These are phyloP conservation scores for Penstemon davidsonii DNA, from an alignment of 257 asterid species.

Conservation along the genomic window DNA sequence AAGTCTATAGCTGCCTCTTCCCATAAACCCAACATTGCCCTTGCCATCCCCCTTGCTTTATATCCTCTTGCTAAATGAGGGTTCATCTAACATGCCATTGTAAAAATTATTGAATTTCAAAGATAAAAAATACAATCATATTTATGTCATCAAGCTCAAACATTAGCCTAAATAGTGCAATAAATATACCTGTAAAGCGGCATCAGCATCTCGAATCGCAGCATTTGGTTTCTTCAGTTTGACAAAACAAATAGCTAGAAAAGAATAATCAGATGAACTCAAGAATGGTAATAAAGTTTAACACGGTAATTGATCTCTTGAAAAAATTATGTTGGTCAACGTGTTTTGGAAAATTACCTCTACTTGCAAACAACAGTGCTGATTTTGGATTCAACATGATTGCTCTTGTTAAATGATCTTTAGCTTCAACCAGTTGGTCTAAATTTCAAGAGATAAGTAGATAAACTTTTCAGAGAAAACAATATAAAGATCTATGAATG, in stretches of 20 bases:
- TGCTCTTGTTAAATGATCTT: constrained; percentile 50
- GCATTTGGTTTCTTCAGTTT: constrained; percentile 78
- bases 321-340: constrained; percentile 2
- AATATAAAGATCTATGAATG: not conserved
- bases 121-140: not conserved
- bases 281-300: constrained; percentile 8
- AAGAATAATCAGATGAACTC: constrained; percentile 9
- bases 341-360: constrained; percentile 45
- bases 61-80: constrained; percentile 85
- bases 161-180: constrained; percentile 11
- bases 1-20: constrained; percentile 81
- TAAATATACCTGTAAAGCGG: constrained; percentile 53
- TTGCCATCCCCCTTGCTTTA: constrained; percentile 79
- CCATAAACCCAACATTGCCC: constrained; percentile 83
- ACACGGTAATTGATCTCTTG: too few relatives aligned
- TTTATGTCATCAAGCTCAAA: not conserved
- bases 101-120: constrained; percentile 15
- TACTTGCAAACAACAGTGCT: constrained; percentile 52
- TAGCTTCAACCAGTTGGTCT: constrained; percentile 46
- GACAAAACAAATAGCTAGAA: constrained; percentile 54
- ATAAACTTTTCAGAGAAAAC: constrained; percentile 1
- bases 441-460: constrained; percentile 1
- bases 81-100: constrained; percentile 50
- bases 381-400: constrained; percentile 58
- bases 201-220: constrained; percentile 77